A percentile compares a stretch with the other conserved stretches of the same genome.
These are phyloP conservation scores for Botrytis fabae DNA, from an alignment of 2,329 filamentous ascomycete genomes.

Conservation along the genomic window DNA sequence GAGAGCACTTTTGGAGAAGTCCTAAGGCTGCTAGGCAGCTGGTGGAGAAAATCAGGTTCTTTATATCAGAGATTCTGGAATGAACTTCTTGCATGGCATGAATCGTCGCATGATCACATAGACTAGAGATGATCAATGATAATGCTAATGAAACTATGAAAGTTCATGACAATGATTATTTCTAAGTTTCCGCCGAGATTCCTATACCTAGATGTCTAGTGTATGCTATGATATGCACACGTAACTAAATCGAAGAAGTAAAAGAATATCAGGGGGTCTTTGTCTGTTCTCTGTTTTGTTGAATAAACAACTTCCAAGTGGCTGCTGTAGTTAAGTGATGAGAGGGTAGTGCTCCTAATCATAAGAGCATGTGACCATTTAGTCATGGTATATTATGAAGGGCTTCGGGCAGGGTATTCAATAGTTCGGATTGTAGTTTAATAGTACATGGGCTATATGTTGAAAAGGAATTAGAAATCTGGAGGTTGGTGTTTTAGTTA, in stretches of 20 bases:
- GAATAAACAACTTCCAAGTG: not conserved
- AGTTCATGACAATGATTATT: not conserved
- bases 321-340: not conserved
- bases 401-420: too few species aligned
- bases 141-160: not conserved
- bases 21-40: not conserved
- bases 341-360: not conserved
- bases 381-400: not conserved
- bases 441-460: too few species aligned
- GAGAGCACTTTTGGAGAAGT: constrained; percentile 21
- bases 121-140: not conserved
- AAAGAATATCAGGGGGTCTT: not conserved
- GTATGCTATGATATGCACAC: not conserved
- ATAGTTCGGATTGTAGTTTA: too few species aligned
- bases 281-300: not conserved
- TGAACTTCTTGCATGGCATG: not conserved
- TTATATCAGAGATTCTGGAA: not conserved
- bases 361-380: not conserved
- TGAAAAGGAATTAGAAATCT: too few species aligned
- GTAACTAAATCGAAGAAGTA: not conserved
- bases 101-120: not conserved
- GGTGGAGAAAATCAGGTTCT: not conserved
- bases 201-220: not conserved
- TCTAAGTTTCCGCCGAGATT: not conserved
- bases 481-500: too few species aligned